These are phyloP conservation scores for Daedalea quercina DNA, from an alignment of 768 basidiomycete genomes.

Conservation along the genomic window DNA sequence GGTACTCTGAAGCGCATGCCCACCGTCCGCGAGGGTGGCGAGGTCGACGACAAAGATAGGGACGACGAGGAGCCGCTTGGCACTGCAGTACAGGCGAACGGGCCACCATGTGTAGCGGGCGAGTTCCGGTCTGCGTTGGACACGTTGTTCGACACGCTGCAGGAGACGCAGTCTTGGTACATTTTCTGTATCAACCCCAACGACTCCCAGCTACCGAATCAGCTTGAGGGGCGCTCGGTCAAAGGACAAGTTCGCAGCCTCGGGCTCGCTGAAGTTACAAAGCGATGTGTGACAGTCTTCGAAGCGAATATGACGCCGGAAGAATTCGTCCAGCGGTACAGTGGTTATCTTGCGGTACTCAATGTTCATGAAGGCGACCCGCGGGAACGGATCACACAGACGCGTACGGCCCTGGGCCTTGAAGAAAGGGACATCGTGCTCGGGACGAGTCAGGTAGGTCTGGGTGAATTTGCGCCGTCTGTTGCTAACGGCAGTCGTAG, in stretches of 20 bases:
- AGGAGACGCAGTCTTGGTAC: slow-evolving; percentile 87
- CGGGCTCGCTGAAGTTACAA: slow-evolving; percentile 74
- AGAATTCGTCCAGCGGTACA: slow-evolving; percentile 85
- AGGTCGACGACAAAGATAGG: slow-evolving; percentile 43
- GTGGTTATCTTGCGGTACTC: slow-evolving; percentile 48
- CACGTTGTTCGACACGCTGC: slow-evolving; percentile 79
- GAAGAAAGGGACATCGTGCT: slow-evolving; percentile 70
- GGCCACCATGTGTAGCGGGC: slow-evolving; percentile 71
- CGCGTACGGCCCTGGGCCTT: slow-evolving; percentile 48
- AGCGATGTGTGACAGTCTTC: slow-evolving; percentile 57
- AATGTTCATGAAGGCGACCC: slow-evolving; percentile 56
- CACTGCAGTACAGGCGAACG: slow-evolving; percentile 25
- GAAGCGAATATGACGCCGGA: slow-evolving; percentile 81
- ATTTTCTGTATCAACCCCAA: slow-evolving; percentile 94
- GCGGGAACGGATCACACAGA: slow-evolving; percentile 54
- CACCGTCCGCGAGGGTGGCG: slow-evolving; percentile 39
- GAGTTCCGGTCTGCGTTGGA: slow-evolving; percentile 84
- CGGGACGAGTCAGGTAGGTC: slow-evolving; percentile 75
- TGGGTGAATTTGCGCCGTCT: background rate
- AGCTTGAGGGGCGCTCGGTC: slow-evolving; percentile 85
- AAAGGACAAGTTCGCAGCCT: slow-evolving; percentile 86
- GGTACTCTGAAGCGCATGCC: slow-evolving; percentile 60
- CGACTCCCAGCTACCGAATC: slow-evolving; percentile 90
- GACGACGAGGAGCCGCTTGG: slow-evolving; percentile 31
- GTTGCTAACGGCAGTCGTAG: slow-evolving; percentile 32